Evolutionary conservation across 768 basidiomycete genomes (phyloP).

Genomic region (Lactarius sanguifluus): DNA sequence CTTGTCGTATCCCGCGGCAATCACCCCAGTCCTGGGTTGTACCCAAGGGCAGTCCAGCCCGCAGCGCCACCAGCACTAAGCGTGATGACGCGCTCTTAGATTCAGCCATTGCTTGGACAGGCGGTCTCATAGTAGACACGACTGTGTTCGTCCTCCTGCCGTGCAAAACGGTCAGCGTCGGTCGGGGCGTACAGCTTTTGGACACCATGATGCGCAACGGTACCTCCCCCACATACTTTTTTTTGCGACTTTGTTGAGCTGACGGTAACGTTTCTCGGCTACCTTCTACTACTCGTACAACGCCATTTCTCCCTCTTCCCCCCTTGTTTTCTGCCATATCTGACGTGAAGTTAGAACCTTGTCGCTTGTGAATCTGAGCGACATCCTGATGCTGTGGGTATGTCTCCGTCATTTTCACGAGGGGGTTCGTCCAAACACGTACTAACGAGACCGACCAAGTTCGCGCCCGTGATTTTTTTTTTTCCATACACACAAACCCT

Average conservation of each 20-base stretch:
- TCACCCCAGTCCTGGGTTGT: neutral
- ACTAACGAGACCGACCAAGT: conserved; percentile 3
- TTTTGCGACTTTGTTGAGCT: neutral
- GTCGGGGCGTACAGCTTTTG: neutral
- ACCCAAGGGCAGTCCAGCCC: neutral
- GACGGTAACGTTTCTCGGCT: neutral
- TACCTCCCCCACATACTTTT: neutral
- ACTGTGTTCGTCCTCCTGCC: neutral
- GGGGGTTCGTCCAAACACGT: neutral
- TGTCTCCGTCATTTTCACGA: neutral
- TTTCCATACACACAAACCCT: neutral
- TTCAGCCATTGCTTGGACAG: neutral
- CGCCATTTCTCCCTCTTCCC: no score
- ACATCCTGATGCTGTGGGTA: conserved; percentile 1
- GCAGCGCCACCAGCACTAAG: neutral
- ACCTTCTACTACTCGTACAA: conserved; percentile 9
- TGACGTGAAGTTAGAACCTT: neutral
- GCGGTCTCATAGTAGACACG: conserved; percentile 1
- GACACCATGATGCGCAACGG: conserved; percentile 7
- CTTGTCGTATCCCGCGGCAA: neutral
- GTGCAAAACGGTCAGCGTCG: neutral
- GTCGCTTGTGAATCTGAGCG: conserved; percentile 4
- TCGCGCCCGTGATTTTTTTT: neutral
- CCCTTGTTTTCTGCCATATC: no score
- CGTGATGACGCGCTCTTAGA: neutral